Evolutionary conservation across 1,284 basidiomycete species (phyloP).

Genomic region (Leccinum pachyderme): DNA sequence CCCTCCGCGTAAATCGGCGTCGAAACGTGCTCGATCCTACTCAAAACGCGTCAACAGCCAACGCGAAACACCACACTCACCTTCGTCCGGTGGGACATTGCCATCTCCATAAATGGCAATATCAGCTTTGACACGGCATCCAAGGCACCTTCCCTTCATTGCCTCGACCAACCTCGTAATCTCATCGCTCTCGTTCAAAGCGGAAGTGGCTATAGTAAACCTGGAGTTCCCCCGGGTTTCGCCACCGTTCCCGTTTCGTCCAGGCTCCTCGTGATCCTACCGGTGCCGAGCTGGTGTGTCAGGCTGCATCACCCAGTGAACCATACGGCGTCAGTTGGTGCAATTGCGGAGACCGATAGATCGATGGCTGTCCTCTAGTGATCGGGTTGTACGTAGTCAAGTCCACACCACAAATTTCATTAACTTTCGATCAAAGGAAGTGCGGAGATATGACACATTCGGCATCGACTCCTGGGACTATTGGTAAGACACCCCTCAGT

Average conservation of each 20-base stretch:
- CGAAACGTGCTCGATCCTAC: not conserved
- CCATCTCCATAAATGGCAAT: constrained; percentile 10
- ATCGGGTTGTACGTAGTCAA: too few relatives aligned
- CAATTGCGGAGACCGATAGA: too few relatives aligned
- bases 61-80: constrained; percentile 2
- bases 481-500: constrained; percentile 32
- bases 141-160: not conserved
- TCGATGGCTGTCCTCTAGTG: too few relatives aligned
- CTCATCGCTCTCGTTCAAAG: not conserved
- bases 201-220: not conserved
- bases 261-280: constrained; percentile 1
- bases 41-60: not conserved
- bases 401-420: too few relatives aligned
- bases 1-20: not conserved
- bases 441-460: too few relatives aligned
- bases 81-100: constrained; percentile 14
- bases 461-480: too few relatives aligned
- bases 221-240: not conserved
- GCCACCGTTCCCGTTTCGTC: constrained; percentile 2
- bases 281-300: not conserved
- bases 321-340: not conserved
- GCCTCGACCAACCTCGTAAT: not conserved
- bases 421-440: too few relatives aligned
- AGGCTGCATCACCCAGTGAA: not conserved
- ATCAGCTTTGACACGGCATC: not conserved